Evolutionary conservation across 768 basidiomycete genomes (phyloP).

Genomic region (Pulveroboletus frians): DNA sequence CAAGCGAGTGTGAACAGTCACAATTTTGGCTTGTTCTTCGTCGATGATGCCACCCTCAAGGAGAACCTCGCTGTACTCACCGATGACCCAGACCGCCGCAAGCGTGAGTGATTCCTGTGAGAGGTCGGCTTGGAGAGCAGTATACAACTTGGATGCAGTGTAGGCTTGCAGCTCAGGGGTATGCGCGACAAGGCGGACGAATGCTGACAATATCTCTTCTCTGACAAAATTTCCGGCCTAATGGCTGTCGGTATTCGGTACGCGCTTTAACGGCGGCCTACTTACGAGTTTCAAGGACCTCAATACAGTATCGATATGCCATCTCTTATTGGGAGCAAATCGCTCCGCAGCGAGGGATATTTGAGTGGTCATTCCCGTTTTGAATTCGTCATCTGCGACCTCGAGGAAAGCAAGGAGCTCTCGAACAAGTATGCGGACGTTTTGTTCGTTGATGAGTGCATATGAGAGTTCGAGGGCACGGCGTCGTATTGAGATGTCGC

Average conservation of each 20-base stretch:
- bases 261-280: constrained; percentile 1
- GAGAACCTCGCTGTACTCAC: constrained; percentile 91
- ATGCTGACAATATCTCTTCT: constrained; percentile 92
- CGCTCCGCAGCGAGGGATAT: constrained; percentile 93
- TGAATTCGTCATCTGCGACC: constrained; percentile 98
- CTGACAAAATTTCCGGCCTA: constrained; percentile 98
- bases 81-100: constrained; percentile 91
- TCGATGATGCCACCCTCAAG: constrained; percentile 81
- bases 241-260: background rate
- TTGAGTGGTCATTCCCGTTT: constrained; percentile 95
- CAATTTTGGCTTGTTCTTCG: constrained; percentile 67
- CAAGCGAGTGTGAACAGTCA: constrained; percentile 30
- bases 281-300: constrained; percentile 85
- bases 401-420: constrained; percentile 96
- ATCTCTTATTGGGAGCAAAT: constrained; percentile 95
- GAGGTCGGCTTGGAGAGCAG: constrained; percentile 82
- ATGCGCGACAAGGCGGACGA: constrained; percentile 93
- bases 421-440: constrained; percentile 86
- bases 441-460: constrained; percentile 91
- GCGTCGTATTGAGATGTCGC: constrained; percentile 96
- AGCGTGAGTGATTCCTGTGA: constrained; percentile 96
- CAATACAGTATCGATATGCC: constrained; percentile 98
- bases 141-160: constrained; percentile 86
- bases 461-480: constrained; percentile 96
- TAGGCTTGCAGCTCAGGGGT: constrained; percentile 96